A percentile compares a stretch with the other conserved stretches of the same genome.
phyloP scores from a whole-genome alignment of 805 yeast genomes.

The Candida insectalens region DNA sequence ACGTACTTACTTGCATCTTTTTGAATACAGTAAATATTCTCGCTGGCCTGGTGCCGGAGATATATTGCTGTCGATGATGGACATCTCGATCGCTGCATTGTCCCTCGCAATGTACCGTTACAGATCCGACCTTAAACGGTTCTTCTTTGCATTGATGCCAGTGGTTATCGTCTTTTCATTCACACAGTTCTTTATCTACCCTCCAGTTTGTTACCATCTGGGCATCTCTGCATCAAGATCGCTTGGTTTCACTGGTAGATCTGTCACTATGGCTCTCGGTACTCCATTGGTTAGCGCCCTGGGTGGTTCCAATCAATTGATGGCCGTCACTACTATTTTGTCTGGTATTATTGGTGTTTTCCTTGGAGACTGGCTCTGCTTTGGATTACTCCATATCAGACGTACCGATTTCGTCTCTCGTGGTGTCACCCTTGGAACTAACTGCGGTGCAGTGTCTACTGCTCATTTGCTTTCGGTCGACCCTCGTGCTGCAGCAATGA shows the following conservation, averaged over 20 bases:
- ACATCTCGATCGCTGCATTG: constrained; percentile 64
- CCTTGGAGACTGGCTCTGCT: constrained; percentile 45
- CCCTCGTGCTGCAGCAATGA: constrained; percentile 75
- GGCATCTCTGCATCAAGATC: constrained; percentile 55
- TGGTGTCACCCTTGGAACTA: constrained; percentile 69
- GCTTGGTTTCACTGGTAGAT: constrained; percentile 69
- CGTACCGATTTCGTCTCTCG: constrained; percentile 62
- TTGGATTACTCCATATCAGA: constrained; percentile 35
- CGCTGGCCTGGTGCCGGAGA: constrained; percentile 79
- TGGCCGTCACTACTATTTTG: constrained; percentile 71
- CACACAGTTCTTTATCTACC: constrained; percentile 58
- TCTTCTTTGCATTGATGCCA: constrained; percentile 48
- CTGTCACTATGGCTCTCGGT: constrained; percentile 73
- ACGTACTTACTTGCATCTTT: constrained; percentile 49
- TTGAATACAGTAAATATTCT: constrained; percentile 28
- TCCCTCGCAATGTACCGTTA: constrained; percentile 73
- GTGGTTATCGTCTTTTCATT: constrained; percentile 49
- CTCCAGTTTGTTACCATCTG: constrained; percentile 53
- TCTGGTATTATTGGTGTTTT: constrained; percentile 72
- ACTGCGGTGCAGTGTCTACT: constrained; percentile 78
- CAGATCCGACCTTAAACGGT: constrained; percentile 49
- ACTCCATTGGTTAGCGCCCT: constrained; percentile 61
- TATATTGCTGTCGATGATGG: constrained; percentile 60
- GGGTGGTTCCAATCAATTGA: constrained; percentile 59
- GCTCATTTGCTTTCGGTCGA: constrained; percentile 62